Percentiles rank a stretch among this genome's conserved stretches.
These are phyloP conservation scores for Blastomyces parvus DNA, from an alignment of 2,329 filamentous ascomycete species.

Conservation along the genomic window DNA sequence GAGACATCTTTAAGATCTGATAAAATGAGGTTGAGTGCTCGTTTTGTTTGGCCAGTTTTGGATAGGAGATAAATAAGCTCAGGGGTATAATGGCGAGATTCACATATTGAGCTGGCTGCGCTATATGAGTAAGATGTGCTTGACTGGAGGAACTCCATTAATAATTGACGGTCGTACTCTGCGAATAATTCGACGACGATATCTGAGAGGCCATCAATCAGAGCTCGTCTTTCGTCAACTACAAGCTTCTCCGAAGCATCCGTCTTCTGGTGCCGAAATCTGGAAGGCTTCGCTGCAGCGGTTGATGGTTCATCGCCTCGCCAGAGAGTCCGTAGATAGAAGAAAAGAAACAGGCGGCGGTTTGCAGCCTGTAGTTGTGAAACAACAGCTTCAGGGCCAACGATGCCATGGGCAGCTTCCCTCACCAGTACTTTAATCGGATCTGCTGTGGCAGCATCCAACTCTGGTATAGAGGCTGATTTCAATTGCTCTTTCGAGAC, in stretches of 20 bases:
- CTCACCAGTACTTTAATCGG: constrained; percentile 79
- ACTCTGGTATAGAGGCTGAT: constrained; percentile 56
- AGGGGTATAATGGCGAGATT: constrained; percentile 68
- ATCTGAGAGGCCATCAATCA: constrained; percentile 82
- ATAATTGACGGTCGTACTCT: constrained; percentile 63
- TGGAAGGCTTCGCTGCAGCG: constrained; percentile 24
- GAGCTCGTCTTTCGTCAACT: constrained; percentile 49
- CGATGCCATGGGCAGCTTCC: constrained; percentile 80
- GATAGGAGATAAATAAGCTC: constrained; percentile 94
- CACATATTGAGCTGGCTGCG: constrained; percentile 61
- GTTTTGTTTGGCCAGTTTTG: constrained; percentile 88
- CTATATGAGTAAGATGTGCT: constrained; percentile 87
- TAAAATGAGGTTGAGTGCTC: constrained; percentile 85
- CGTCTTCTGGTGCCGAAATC: constrained; percentile 30
- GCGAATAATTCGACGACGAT: constrained; percentile 79
- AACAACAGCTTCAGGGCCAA: constrained; percentile 68
- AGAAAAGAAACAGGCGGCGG: constrained; percentile 70
- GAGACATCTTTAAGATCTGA: constrained; percentile 84
- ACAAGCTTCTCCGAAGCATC: constrained; percentile 41
- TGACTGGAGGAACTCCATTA: constrained; percentile 79
- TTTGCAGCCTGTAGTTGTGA: constrained; percentile 61
- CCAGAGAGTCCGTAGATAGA: constrained; percentile 86
- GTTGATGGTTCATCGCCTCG: constrained; percentile 54
- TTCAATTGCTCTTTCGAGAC: constrained; percentile 62
- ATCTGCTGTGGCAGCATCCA: constrained; percentile 72